Conservation (phyloP, 768 basidiomycete species). For the Termitomyces sp. region DNA sequence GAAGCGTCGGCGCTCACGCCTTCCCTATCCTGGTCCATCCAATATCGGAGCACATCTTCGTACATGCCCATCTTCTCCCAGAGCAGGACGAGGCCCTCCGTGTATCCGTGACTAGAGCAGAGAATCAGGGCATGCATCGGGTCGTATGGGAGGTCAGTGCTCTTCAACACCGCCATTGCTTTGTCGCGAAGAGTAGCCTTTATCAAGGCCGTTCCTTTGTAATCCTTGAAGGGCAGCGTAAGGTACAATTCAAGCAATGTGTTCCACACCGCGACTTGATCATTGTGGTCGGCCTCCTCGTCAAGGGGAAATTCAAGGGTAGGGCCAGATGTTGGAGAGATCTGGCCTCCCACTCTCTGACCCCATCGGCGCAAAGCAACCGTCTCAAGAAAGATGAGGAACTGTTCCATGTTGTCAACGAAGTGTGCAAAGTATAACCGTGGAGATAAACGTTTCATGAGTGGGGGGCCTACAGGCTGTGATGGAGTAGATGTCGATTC, state of each 20-base stretch:
- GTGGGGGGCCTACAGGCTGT: slow-evolving; percentile 18
- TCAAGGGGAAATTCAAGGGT: slow-evolving; percentile 24
- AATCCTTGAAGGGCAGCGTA: slow-evolving; percentile 35
- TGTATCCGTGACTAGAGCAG: slow-evolving; percentile 81
- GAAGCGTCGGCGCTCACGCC: slow-evolving; percentile 31
- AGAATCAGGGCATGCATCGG: slow-evolving; percentile 90
- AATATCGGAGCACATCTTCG: slow-evolving; percentile 90
- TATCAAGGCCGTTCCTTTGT: slow-evolving; percentile 20
- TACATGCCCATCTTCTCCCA: slow-evolving; percentile 97
- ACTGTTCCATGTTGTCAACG: slow-evolving; percentile 79
- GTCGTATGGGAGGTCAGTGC: slow-evolving; percentile 68
- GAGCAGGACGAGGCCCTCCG: slow-evolving; percentile 76
- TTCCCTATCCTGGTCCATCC: slow-evolving; percentile 69
- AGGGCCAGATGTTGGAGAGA: slow-evolving; percentile 8
- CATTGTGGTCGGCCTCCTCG: slow-evolving; percentile 48
- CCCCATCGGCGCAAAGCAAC: slow-evolving; percentile 79
- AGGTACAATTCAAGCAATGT: slow-evolving; percentile 70
- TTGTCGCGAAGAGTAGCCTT: slow-evolving; percentile 46
- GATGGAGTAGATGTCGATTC: slow-evolving; percentile 24
- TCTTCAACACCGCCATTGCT: slow-evolving; percentile 66
- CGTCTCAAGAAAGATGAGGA: slow-evolving; percentile 83
- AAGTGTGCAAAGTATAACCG: slow-evolving; percentile 91
- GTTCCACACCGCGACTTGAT: slow-evolving; percentile 16
- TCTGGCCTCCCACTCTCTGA: slow-evolving; percentile 44
- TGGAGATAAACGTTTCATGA: slow-evolving; percentile 65